These are phyloP conservation scores for Colletotrichum noveboracense DNA, from an alignment of 2,329 filamentous ascomycete species.

Conservation along the genomic window DNA sequence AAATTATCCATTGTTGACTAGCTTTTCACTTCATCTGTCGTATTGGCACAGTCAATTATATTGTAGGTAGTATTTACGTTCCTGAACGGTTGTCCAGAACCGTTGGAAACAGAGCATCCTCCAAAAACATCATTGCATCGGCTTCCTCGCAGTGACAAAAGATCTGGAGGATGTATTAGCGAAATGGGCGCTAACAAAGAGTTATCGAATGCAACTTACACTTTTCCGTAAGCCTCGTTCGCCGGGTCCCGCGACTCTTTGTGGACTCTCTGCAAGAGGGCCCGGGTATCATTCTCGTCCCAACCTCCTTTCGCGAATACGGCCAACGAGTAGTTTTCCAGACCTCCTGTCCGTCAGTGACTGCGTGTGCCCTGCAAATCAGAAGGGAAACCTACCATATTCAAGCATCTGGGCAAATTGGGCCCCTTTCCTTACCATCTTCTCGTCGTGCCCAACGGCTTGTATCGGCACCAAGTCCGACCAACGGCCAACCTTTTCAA, in stretches of 20 bases:
- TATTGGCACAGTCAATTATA: neutral
- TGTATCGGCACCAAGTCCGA: constrained; percentile 47
- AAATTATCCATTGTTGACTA: neutral
- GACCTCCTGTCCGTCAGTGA: neutral
- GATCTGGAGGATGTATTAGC: neutral
- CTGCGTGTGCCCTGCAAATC: neutral
- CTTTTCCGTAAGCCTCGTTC: constrained; percentile 32
- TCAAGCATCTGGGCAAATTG: constrained; percentile 41
- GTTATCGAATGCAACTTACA: constrained; percentile 30
- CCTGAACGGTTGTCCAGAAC: neutral
- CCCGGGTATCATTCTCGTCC: constrained; percentile 34
- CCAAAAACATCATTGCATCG: neutral
- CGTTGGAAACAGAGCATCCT: neutral
- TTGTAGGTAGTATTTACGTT: neutral
- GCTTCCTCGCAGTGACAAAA: constrained; percentile 22
- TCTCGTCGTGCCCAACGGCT: constrained; percentile 43
- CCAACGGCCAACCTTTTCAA: constrained; percentile 43
- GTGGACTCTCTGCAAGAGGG: constrained; percentile 34
- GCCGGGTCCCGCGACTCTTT: constrained; percentile 33
- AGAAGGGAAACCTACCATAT: constrained; percentile 32
- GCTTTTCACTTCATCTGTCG: neutral
- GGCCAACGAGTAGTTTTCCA: constrained; percentile 36
- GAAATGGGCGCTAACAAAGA: no score
- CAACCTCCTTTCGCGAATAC: constrained; percentile 36
- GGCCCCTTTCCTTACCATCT: constrained; percentile 40